Conservation (phyloP, 371 early-diverging fungal species). For the Saksenaea oblongispora region DNA sequence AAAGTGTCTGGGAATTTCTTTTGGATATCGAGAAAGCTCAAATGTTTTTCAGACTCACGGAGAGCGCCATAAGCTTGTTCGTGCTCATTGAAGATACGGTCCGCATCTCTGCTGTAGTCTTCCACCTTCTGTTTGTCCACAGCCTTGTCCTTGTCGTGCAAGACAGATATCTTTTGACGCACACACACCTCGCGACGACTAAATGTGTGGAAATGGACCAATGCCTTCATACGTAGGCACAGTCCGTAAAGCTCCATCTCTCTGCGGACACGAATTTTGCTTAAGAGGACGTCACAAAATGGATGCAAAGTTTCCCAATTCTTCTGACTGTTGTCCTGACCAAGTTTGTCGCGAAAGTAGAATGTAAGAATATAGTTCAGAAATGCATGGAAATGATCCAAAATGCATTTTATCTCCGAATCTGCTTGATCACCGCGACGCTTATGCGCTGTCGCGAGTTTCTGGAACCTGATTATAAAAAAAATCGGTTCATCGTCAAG, state of each 20-base stretch:
- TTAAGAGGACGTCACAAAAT: slow-evolving; percentile 23
- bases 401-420: slow-evolving; percentile 9
- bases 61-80: slow-evolving; percentile 27
- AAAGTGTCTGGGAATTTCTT: slow-evolving; percentile 28
- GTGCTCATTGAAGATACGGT: slow-evolving; percentile 19
- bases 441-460: slow-evolving; percentile 38
- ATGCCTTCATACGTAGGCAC: slow-evolving; percentile 20
- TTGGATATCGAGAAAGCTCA: slow-evolving; percentile 19
- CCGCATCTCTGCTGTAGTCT: slow-evolving; percentile 12
- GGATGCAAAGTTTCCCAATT: slow-evolving; percentile 40
- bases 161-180: slow-evolving; percentile 3
- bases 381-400: slow-evolving; percentile 40
- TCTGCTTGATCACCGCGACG: slow-evolving; percentile 30
- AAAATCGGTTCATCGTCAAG: neutral
- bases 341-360: slow-evolving; percentile 23
- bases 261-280: slow-evolving; percentile 13
- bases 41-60: slow-evolving; percentile 26
- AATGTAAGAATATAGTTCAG: slow-evolving; percentile 40
- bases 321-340: slow-evolving; percentile 8
- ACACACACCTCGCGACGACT: slow-evolving; percentile 15
- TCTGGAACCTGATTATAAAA: slow-evolving; percentile 26
- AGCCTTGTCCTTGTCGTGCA: neutral
- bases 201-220: slow-evolving; percentile 33
- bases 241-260: slow-evolving; percentile 28
- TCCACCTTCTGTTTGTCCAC: slow-evolving; percentile 2